A percentile compares a stretch with the other conserved stretches of the same genome.
These are phyloP conservation scores for Aureococcus anophagefferens DNA, from an alignment of 108 stramenopile genomes.

Conservation along the genomic window DNA sequence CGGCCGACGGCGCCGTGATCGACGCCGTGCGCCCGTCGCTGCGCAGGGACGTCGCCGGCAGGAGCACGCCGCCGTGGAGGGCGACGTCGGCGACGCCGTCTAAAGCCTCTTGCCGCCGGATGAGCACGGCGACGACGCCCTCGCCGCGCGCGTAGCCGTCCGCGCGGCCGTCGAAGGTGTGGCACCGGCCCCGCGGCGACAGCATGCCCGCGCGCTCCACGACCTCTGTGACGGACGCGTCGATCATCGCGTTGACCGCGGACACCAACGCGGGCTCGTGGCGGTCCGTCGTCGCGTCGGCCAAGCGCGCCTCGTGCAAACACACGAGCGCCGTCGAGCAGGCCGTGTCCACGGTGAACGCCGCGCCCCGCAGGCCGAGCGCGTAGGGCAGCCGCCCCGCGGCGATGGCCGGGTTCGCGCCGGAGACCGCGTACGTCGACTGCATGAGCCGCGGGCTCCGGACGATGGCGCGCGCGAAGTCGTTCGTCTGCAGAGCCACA, in stretches of 20 bases:
- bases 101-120: too few species aligned
- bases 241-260: slow-evolving; percentile 15
- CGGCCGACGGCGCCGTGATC: slow-evolving; percentile 5
- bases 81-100: too few species aligned
- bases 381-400: slow-evolving; percentile 16
- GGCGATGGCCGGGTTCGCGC: too few species aligned
- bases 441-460: too few species aligned
- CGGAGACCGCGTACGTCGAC: too few species aligned
- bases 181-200: slow-evolving; percentile 10
- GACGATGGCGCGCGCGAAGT: too few species aligned
- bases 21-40: too few species aligned
- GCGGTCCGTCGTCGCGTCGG: too few species aligned
- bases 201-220: slow-evolving; percentile 18
- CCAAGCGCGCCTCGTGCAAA: slow-evolving; percentile 10
- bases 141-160: slow-evolving; percentile 27
- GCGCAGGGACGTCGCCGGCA: too few species aligned
- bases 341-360: slow-evolving; percentile 24
- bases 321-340: slow-evolving; percentile 25
- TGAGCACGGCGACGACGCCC: slow-evolving; percentile 14
- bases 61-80: too few species aligned
- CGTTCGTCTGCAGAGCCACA: too few species aligned
- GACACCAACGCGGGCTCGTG: slow-evolving; percentile 9
- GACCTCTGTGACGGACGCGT: slow-evolving; percentile 2
- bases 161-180: slow-evolving; percentile 8
- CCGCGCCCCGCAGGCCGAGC: slow-evolving; percentile 13